These are phyloP conservation scores for Cymbidium sinense DNA, from an alignment of 106 monocot species.

Conservation along the genomic window DNA sequence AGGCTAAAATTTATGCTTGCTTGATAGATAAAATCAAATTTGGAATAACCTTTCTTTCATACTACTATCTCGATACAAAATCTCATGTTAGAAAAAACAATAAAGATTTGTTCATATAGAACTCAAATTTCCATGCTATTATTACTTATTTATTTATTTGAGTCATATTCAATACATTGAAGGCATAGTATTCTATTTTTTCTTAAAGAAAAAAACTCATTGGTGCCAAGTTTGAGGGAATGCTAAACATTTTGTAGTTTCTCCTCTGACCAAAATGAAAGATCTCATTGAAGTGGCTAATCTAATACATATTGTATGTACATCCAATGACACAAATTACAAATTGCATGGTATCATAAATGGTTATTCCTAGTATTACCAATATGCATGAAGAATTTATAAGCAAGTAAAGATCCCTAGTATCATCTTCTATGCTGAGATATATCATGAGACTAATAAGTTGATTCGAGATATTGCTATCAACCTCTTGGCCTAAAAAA, in stretches of 20 bases:
- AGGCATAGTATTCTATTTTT: background rate
- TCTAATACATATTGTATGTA: constrained; percentile 13
- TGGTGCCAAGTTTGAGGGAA: constrained; percentile 11
- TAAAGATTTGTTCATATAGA: background rate
- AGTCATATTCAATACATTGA: background rate
- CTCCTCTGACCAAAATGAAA: constrained; percentile 17
- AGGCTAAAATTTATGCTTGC: background rate
- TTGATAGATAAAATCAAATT: background rate
- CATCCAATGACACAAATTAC: constrained; percentile 6
- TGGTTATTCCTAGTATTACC: constrained; percentile 6
- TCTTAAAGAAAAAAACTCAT: background rate
- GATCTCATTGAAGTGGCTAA: constrained; percentile 9
- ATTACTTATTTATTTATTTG: background rate
- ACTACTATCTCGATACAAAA: too few species aligned
- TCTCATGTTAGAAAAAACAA: background rate
- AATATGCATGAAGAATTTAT: constrained; percentile 2
- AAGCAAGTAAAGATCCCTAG: background rate
- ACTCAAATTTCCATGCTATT: background rate
- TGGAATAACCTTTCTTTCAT: too few species aligned
- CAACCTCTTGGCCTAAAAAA: constrained; percentile 9
- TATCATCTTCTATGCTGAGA: constrained; percentile 11
- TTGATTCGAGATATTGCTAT: background rate
- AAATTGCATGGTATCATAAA: constrained; percentile 12
- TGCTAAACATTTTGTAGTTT: constrained; percentile 19
- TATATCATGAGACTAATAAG: constrained; percentile 11